phyloP scores from a whole-genome alignment of 768 basidiomycete genomes.

The Termitomyces sp. region DNA sequence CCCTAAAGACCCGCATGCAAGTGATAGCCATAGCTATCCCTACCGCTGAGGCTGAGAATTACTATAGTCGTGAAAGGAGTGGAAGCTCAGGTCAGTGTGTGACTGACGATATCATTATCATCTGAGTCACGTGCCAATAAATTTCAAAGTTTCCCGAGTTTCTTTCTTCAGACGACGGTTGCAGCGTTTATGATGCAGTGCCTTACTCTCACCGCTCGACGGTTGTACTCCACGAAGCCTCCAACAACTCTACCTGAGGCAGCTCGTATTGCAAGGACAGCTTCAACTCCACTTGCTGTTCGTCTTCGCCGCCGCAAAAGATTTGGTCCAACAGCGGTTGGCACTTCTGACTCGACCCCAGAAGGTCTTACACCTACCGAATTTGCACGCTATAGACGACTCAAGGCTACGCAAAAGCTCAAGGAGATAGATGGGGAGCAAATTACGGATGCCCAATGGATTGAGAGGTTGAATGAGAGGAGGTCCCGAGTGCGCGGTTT shows the following conservation, averaged over 20 bases:
- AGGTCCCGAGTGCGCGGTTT: constrained; percentile 70
- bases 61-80: not conserved
- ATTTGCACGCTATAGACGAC: constrained; percentile 56
- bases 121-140: constrained; percentile 14
- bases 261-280: constrained; percentile 55
- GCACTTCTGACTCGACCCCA: constrained; percentile 42
- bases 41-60: constrained; percentile 13
- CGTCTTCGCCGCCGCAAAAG: constrained; percentile 61
- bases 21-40: constrained; percentile 34
- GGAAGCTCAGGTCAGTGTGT: not conserved
- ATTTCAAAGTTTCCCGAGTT: constrained; percentile 7
- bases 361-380: constrained; percentile 67
- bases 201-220: constrained; percentile 27
- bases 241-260: constrained; percentile 28
- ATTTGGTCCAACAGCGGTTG: constrained; percentile 30
- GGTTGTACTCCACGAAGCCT: constrained; percentile 37
- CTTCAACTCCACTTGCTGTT: constrained; percentile 72
- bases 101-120: not conserved
- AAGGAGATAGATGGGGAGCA: constrained; percentile 28
- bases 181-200: constrained; percentile 31
- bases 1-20: constrained; percentile 44
- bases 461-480: constrained; percentile 48
- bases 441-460: constrained; percentile 56
- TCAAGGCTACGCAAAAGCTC: constrained; percentile 50
- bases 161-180: not conserved